Base-by-base conservation (phyloP, 2,329 filamentous ascomycete species). In the Claviceps maximensis region DNA sequence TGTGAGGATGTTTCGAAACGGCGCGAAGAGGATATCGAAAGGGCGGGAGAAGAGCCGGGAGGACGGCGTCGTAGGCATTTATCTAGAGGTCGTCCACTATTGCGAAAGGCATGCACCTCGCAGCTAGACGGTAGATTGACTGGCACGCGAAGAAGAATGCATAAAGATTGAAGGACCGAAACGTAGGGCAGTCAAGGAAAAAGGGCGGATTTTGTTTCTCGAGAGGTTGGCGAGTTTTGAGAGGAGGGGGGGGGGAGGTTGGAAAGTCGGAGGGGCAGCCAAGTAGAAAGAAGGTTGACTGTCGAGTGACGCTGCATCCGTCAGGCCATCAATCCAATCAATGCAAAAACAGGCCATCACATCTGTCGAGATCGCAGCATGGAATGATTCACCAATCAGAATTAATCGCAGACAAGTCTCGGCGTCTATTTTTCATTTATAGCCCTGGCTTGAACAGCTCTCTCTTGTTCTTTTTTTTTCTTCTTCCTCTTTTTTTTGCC, bases 31-130 rank as follows among this genome's bases (percentile, higher is more conserved):
- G 53, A 60, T 56, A 54, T 64, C 59, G 62, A 67, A 53, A 55
- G 65, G 64, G 59, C 60, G 60, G 49, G 58, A 54, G 36, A 66
- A 59, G 58, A 62, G 55, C 54, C 61, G 55, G 54, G 63, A 59
- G 59, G 58, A 53, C 56, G 58, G 54, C 38, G 57, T 47, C 33
- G 58, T 55, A 57, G 60, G 61, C 59, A 61, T 66, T 61, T 57
- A 67, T 47, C 36, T 7, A 5, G 51, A 25, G 31, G 15, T 17
- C 21, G 15, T 40, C 47, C 13, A 31, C 27, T 31, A 27, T n/a
- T 4, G 19, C 23, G 15, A 17, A 6, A 21, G 17, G 44, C n/a
- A n/a, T n/a, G 12, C 12, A 49, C 21, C 47, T 15, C 27, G 45
- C 6, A 13, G n/a, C 31, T 33, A 4, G n/a, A 21, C 2, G 40